Evolutionary conservation across 306 rosid genomes (phyloP).

Genomic region (Macrotyloma uniflorum): DNA sequence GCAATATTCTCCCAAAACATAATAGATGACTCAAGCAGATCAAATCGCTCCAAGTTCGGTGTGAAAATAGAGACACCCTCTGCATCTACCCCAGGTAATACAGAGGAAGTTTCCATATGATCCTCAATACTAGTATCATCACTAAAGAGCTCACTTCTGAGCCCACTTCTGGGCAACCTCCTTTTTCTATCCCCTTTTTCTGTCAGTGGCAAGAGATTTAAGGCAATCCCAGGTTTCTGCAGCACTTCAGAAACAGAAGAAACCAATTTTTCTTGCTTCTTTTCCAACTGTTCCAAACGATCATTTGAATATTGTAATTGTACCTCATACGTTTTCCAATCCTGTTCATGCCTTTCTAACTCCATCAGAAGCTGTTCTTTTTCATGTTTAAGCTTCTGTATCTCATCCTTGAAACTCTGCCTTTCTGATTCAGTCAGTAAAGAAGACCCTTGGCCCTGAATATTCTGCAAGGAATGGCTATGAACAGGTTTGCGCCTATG

Average conservation of each 20-base stretch:
- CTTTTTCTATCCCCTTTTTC: slow-evolving; percentile 63
- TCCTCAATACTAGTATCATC: slow-evolving; percentile 52
- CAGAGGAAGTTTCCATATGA: slow-evolving; percentile 48
- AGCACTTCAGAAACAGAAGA: slow-evolving; percentile 56
- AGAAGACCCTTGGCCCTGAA: slow-evolving; percentile 55
- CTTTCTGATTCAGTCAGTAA: slow-evolving; percentile 58
- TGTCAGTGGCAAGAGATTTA: slow-evolving; percentile 49
- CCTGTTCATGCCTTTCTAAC: slow-evolving; percentile 56
- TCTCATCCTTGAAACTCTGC: slow-evolving; percentile 53
- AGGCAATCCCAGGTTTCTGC: slow-evolving; percentile 56
- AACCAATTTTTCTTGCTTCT: slow-evolving; percentile 54
- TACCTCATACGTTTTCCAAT: slow-evolving; percentile 45
- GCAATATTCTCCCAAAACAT: slow-evolving; percentile 64
- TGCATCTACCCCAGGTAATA: slow-evolving; percentile 34
- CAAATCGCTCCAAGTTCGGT: slow-evolving; percentile 48
- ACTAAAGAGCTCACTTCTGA: slow-evolving; percentile 40
- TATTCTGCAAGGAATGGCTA: slow-evolving; percentile 79
- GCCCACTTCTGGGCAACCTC: slow-evolving; percentile 54
- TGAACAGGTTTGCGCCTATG: slow-evolving; percentile 84
- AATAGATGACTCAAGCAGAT: slow-evolving; percentile 63
- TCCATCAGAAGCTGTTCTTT: slow-evolving; percentile 55
- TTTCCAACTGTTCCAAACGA: slow-evolving; percentile 53
- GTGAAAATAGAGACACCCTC: slow-evolving; percentile 33
- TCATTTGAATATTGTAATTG: slow-evolving; percentile 48
- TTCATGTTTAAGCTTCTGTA: slow-evolving; percentile 61